Evolutionary conservation across 148 eudicot species (phyloP).

Genomic region (Nepenthes mirabilis): DNA sequence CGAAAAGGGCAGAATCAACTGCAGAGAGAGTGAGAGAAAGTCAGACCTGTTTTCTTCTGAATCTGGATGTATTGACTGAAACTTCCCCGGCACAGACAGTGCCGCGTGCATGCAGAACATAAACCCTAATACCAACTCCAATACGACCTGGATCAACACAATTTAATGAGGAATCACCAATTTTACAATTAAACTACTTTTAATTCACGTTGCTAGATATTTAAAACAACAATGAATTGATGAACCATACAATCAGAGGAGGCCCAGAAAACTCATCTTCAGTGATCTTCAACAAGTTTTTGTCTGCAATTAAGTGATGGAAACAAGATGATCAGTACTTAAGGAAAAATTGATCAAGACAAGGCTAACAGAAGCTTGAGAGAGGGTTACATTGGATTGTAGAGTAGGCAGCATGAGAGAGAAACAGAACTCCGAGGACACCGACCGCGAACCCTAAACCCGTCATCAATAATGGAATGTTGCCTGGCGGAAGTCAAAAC

Average conservation of each 20-base stretch:
- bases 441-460: conserved; percentile 46
- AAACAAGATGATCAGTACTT: background rate
- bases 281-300: conserved; percentile 69
- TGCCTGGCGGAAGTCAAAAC: background rate
- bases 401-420: conserved; percentile 75
- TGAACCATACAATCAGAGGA: conserved; percentile 38
- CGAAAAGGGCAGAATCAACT: background rate
- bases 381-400: conserved; percentile 53
- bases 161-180: background rate
- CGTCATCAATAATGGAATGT: conserved; percentile 13
- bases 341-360: background rate
- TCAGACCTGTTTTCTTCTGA: conserved; percentile 73
- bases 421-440: conserved; percentile 48
- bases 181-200: conserved; percentile 1
- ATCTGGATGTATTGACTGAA: conserved; percentile 58
- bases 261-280: conserved; percentile 80
- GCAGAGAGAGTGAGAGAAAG: background rate
- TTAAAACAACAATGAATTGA: background rate
- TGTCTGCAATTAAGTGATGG: conserved; percentile 31
- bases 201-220: background rate
- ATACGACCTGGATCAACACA: conserved; percentile 34
- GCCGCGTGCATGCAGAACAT: conserved; percentile 60
- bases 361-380: background rate
- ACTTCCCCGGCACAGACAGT: conserved; percentile 64
- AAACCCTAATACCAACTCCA: conserved; percentile 52